Conservation (phyloP, 306 rosid genomes). For the Fragaria ananassa region DNA sequence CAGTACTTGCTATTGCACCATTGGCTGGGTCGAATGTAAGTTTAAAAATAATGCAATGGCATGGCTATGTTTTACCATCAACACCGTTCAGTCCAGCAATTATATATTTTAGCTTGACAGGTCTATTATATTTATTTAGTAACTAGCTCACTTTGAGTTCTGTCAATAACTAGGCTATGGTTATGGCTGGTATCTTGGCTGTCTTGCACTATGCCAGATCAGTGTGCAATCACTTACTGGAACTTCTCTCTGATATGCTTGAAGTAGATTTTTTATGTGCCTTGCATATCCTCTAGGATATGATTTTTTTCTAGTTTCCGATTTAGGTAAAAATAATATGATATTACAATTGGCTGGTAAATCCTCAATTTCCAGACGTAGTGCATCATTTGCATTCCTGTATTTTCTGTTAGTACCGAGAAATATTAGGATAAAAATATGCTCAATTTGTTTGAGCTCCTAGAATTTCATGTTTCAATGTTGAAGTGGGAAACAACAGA, state of each 20-base stretch:
- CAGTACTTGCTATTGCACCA: conserved; percentile 80
- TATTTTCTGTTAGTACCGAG: background rate
- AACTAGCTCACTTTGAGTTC: background rate
- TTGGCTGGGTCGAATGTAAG: conserved; percentile 76
- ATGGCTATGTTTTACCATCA: background rate
- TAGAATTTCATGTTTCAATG: background rate
- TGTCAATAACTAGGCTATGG: background rate
- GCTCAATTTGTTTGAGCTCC: background rate
- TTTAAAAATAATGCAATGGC: conserved; percentile 18
- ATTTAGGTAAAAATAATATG: background rate
- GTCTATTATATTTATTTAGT: background rate
- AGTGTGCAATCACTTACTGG: background rate
- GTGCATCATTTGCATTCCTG: background rate
- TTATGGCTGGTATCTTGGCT: background rate
- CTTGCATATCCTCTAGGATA: background rate
- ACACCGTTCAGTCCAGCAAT: background rate
- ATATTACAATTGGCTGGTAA: background rate
- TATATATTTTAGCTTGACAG: background rate
- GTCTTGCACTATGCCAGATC: background rate
- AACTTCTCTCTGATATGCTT: background rate
- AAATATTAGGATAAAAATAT: background rate
- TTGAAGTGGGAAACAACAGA: background rate
- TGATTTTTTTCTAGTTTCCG: background rate
- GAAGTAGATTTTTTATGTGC: background rate
- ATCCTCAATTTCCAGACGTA: background rate